Conservation (phyloP, 352 stramenopile genomes). For the Phytophthora europaea region DNA sequence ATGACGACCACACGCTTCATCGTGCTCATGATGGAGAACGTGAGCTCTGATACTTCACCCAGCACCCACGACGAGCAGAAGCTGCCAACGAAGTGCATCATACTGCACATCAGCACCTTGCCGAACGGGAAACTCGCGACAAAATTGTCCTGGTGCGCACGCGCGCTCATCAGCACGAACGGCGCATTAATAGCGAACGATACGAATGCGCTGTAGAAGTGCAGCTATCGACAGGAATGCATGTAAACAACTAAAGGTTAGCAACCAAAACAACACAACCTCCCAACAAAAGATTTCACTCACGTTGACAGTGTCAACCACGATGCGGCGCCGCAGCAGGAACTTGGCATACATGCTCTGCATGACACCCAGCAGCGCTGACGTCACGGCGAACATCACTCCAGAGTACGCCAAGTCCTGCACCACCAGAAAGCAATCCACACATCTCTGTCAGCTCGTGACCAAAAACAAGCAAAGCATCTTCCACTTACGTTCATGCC, state of each 20-base stretch:
- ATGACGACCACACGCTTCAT: slow-evolving; percentile 93
- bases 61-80: slow-evolving; percentile 87
- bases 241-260: slow-evolving; percentile 2
- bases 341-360: slow-evolving; percentile 93
- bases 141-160: slow-evolving; percentile 66
- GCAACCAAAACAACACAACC: background rate
- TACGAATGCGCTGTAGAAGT: slow-evolving; percentile 89
- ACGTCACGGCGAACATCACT: slow-evolving; percentile 76
- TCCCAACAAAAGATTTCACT: slow-evolving; percentile 21
- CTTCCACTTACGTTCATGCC: slow-evolving; percentile 74
- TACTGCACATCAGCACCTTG: slow-evolving; percentile 79
- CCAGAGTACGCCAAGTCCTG: slow-evolving; percentile 78
- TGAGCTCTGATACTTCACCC: slow-evolving; percentile 88
- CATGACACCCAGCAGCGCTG: slow-evolving; percentile 84
- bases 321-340: slow-evolving; percentile 76
- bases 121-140: slow-evolving; percentile 76
- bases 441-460: slow-evolving; percentile 7
- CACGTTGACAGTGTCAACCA: slow-evolving; percentile 88
- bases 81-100: slow-evolving; percentile 88
- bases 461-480: background rate
- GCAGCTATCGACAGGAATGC: slow-evolving; percentile 52
- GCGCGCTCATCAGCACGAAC: slow-evolving; percentile 69
- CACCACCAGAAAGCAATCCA: slow-evolving; percentile 12
- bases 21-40: slow-evolving; percentile 92
- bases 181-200: slow-evolving; percentile 89